Conservation (phyloP, 805 yeast species). For the Clavispora santaluciae region DNA sequence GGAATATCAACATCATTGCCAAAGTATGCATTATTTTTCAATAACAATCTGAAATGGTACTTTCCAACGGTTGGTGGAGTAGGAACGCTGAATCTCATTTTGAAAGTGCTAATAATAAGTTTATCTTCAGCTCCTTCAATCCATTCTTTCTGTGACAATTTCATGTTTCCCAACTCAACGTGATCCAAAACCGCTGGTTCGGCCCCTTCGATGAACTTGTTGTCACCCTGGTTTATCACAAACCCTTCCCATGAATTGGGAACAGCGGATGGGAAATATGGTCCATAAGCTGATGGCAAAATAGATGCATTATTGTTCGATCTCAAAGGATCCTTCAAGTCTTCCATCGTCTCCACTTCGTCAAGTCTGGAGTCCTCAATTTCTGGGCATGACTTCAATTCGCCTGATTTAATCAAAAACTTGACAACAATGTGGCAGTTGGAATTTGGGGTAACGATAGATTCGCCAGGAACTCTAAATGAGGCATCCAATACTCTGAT, state of each 20-base stretch:
- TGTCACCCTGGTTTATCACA: constrained; percentile 70
- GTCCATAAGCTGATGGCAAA: constrained; percentile 64
- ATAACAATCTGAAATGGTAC: constrained; percentile 61
- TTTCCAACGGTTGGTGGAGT: constrained; percentile 71
- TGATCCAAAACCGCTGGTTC: constrained; percentile 51
- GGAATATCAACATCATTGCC: constrained; percentile 77
- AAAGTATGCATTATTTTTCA: constrained; percentile 73
- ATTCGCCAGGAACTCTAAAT: constrained; percentile 86
- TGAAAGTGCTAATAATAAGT: constrained; percentile 60
- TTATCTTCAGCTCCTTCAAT: constrained; percentile 37
- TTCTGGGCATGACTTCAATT: constrained; percentile 53
- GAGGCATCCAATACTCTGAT: constrained; percentile 64
- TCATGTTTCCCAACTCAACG: constrained; percentile 52
- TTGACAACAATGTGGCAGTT: constrained; percentile 72
- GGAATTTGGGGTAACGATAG: constrained; percentile 56
- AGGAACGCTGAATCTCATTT: constrained; percentile 66
- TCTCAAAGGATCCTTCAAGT: constrained; percentile 66
- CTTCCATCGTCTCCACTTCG: constrained; percentile 62
- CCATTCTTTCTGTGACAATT: constrained; percentile 49
- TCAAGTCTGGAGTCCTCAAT: constrained; percentile 36
- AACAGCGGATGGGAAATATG: constrained; percentile 63
- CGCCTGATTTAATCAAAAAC: constrained; percentile 69
- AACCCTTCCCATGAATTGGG: constrained; percentile 61
- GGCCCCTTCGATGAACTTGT: constrained; percentile 61
- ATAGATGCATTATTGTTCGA: constrained; percentile 64